Evolutionary conservation across 2,329 filamentous ascomycete species (phyloP).

Genomic region (Colletotrichum acutatum): DNA sequence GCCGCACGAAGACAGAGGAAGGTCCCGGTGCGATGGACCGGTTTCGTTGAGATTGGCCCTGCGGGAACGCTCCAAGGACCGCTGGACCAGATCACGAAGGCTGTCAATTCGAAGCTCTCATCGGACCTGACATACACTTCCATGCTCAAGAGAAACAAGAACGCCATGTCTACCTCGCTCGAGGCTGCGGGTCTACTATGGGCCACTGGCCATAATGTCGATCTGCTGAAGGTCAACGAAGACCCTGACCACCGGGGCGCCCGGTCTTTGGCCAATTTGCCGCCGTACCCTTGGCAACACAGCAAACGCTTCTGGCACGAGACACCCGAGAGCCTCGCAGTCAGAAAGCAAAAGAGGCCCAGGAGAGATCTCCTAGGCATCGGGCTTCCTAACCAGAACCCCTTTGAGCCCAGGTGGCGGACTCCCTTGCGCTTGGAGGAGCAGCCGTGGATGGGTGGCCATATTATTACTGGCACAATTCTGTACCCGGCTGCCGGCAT

Average conservation of each 20-base stretch:
- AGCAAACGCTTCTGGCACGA: slow-evolving; percentile 6
- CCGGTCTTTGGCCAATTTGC: slow-evolving; percentile 24
- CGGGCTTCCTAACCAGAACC: too few species aligned
- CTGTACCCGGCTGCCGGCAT: slow-evolving; percentile 51
- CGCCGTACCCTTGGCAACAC: slow-evolving; percentile 34
- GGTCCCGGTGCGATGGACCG: too few species aligned
- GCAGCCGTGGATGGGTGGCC: slow-evolving; percentile 58
- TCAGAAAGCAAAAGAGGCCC: slow-evolving; percentile 4
- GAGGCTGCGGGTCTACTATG: not conserved
- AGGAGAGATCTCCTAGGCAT: slow-evolving; percentile 30
- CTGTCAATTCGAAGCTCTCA: not conserved
- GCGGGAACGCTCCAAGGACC: slow-evolving; percentile 3
- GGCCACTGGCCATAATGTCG: not conserved
- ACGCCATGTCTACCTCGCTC: not conserved
- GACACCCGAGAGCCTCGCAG: slow-evolving; percentile 6
- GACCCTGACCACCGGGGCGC: not conserved
- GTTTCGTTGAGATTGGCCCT: slow-evolving; percentile 11
- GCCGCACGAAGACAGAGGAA: too few species aligned
- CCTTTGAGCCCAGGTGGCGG: slow-evolving; percentile 6
- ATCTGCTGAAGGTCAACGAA: not conserved
- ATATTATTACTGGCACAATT: slow-evolving; percentile 54
- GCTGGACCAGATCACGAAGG: slow-evolving; percentile 3
- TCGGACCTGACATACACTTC: not conserved
- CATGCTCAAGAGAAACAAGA: not conserved
- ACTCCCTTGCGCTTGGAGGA: slow-evolving; percentile 41